Evolutionary conservation across 768 basidiomycete species (phyloP).

Genomic region (Tricholoma sp.): DNA sequence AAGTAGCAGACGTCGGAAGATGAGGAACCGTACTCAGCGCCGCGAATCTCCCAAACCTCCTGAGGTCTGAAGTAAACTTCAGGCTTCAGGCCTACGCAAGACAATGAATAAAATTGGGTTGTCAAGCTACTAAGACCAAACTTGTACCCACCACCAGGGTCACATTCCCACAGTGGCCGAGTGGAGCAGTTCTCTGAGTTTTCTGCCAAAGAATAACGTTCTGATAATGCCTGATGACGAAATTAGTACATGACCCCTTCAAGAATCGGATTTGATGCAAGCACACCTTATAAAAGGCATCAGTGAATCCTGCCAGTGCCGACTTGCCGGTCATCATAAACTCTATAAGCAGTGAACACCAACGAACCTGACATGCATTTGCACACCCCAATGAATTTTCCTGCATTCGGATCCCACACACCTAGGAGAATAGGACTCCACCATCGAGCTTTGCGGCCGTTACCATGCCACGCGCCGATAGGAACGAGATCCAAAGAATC

Average conservation of each 20-base stretch:
- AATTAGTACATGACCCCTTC: slow-evolving; percentile 32
- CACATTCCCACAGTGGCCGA: slow-evolving; percentile 53
- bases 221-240: slow-evolving; percentile 34
- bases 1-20: slow-evolving; percentile 4
- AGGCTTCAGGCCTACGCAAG: slow-evolving; percentile 48
- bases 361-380: slow-evolving; percentile 83
- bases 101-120: not conserved
- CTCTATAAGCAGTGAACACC: not conserved
- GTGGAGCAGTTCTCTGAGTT: slow-evolving; percentile 49
- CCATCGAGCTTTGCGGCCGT: slow-evolving; percentile 86
- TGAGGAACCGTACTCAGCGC: slow-evolving; percentile 51
- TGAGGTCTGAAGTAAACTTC: slow-evolving; percentile 66
- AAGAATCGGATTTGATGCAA: not conserved
- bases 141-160: slow-evolving; percentile 50
- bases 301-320: slow-evolving; percentile 80
- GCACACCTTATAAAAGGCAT: slow-evolving; percentile 69
- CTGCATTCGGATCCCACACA: slow-evolving; percentile 60
- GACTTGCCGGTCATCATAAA: not conserved
- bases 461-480: slow-evolving; percentile 84
- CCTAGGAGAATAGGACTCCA: slow-evolving; percentile 88
- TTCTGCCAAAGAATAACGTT: slow-evolving; percentile 53
- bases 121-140: slow-evolving; percentile 2
- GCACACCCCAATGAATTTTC: slow-evolving; percentile 70
- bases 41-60: slow-evolving; percentile 88
- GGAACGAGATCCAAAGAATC: slow-evolving; percentile 72